These are phyloP conservation scores for Aspergillus felis DNA, from an alignment of 2,329 filamentous ascomycete species.

Conservation along the genomic window DNA sequence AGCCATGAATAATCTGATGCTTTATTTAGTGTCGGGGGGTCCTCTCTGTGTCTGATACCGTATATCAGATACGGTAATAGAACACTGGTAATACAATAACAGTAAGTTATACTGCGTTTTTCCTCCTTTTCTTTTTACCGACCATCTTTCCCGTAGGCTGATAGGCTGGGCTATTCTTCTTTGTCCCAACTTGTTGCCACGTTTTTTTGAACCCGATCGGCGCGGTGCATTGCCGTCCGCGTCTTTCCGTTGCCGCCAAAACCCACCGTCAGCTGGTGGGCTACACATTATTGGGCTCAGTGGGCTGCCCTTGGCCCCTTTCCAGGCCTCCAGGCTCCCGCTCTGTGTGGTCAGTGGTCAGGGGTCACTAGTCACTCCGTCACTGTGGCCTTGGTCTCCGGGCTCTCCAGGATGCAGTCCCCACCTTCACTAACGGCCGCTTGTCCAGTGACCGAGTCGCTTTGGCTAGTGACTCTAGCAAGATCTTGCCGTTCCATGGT, in stretches of 20 bases:
- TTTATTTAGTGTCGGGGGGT: background rate
- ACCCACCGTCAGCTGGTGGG: constrained; percentile 20
- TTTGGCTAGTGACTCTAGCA: background rate
- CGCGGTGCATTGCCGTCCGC: constrained; percentile 32
- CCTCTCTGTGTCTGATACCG: background rate
- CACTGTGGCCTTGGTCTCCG: constrained; percentile 9
- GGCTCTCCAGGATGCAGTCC: constrained; percentile 12
- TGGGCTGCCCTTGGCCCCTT: constrained; percentile 9
- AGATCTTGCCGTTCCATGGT: constrained; percentile 1
- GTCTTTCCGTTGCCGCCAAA: constrained; percentile 30
- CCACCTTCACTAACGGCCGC: constrained; percentile 10
- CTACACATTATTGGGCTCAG: constrained; percentile 5
- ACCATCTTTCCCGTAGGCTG: background rate
- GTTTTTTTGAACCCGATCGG: constrained; percentile 30
- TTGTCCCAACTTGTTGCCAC: constrained; percentile 19
- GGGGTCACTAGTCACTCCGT: background rate
- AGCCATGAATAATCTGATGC: background rate
- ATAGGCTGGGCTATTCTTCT: background rate
- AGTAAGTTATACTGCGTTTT: background rate
- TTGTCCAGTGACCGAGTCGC: constrained; percentile 3
- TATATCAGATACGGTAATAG: constrained; percentile 8
- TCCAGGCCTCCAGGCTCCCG: constrained; percentile 3
- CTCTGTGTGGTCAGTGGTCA: background rate
- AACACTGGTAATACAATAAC: constrained; percentile 1
- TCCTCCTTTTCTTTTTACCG: constrained; percentile 6